Evolutionary conservation across 2,329 filamentous ascomycete species (phyloP).

Genomic region (Aspergillus jensenii): DNA sequence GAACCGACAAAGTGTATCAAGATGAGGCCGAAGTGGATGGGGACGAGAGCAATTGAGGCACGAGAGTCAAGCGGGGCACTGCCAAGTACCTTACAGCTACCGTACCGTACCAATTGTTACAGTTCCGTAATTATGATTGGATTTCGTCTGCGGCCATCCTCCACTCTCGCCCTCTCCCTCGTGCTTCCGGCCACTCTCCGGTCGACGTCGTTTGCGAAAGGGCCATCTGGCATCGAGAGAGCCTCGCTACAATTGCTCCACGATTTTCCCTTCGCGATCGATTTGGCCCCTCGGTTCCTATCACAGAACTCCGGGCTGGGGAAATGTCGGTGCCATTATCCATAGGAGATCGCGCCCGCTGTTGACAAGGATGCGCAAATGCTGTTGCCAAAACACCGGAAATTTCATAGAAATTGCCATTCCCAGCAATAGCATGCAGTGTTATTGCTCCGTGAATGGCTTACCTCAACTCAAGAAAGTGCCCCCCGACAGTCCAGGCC

Average conservation of each 20-base stretch:
- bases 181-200: neutral
- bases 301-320: neutral
- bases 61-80: neutral
- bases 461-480: neutral
- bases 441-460: conserved; percentile 1
- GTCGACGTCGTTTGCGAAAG: neutral
- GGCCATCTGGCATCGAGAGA: neutral
- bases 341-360: neutral
- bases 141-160: neutral
- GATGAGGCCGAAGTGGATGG: conserved; percentile 1
- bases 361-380: neutral
- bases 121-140: neutral
- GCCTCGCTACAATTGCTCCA: neutral
- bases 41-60: neutral
- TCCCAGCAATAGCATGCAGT: neutral
- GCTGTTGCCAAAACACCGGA: neutral
- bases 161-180: neutral
- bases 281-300: neutral
- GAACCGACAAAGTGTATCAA: conserved; percentile 5
- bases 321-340: neutral
- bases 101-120: neutral
- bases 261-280: neutral
- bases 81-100: neutral
- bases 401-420: neutral
- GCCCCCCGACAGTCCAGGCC: neutral